These are phyloP conservation scores for Pestalotiopsis sp. DNA, from an alignment of 2,329 filamentous ascomycete species.

Conservation along the genomic window DNA sequence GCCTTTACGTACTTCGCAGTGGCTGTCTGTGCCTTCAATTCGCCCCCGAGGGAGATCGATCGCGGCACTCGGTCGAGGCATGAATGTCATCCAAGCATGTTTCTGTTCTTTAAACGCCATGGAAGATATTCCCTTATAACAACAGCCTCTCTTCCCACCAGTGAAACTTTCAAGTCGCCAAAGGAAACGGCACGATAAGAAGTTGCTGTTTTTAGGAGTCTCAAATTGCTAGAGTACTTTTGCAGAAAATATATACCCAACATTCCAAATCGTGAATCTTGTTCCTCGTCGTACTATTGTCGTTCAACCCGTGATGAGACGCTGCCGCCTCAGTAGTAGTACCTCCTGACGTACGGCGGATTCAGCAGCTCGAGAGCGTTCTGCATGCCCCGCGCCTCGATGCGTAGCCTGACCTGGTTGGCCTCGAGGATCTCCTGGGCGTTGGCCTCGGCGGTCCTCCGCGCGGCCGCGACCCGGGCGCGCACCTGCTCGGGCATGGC, in stretches of 20 bases:
- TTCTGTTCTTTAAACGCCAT: neutral
- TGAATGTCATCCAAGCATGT: neutral
- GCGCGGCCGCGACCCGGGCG: neutral
- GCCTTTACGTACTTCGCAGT: neutral
- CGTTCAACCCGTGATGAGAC: neutral
- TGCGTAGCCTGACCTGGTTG: neutral
- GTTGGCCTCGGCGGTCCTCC: slow-evolving; percentile 1
- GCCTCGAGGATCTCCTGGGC: slow-evolving; percentile 12
- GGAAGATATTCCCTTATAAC: neutral
- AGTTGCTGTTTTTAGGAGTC: neutral
- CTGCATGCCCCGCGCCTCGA: slow-evolving; percentile 10
- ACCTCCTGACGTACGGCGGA: neutral
- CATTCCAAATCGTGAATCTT: neutral
- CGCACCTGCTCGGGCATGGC: slow-evolving; percentile 9
- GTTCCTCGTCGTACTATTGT: neutral
- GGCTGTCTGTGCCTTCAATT: neutral
- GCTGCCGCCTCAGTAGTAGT: neutral
- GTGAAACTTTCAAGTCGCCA: neutral
- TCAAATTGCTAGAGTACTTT: neutral
- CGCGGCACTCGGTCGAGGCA: neutral
- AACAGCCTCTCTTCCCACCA: neutral
- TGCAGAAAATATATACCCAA: neutral
- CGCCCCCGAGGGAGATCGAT: neutral
- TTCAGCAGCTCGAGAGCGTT: neutral
- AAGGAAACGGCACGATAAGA: neutral